Base-by-base conservation (phyloP, 2,329 filamentous ascomycete genomes). In the Colletotrichum lentis region DNA sequence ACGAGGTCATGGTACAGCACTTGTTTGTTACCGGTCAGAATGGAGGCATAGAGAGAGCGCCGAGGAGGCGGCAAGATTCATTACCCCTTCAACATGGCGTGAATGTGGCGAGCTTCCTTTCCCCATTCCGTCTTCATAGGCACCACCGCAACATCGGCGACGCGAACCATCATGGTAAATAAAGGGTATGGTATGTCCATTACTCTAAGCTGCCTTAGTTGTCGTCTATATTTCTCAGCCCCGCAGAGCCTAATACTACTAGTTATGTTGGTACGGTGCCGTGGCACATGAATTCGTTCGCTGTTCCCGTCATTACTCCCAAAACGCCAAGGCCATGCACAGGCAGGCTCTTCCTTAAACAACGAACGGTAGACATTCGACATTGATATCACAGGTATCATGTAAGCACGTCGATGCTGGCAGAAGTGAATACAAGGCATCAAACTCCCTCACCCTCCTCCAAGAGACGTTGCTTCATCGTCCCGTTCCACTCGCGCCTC, bases 171-270 rank as follows among this genome's bases (percentile, higher is more conserved):
- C 5, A 31, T 41, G 7, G 58, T 53, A 46, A 49, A 67, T 41
- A n/a, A 62, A 62, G 55, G 59, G 57, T 67, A 64, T 69, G 59
- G 53, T 67, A 64, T 69, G 63, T 69, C 53, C 67, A 69, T 69
- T 69, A 67, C 47, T 69, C 63, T 67, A 69, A 58, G 56, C 62
- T 56, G 49, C 55, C 65, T 65, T 65, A 60, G 65, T 47, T 58
- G 57, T 55, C 53, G 43, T 67, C 62, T 69, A 69, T 67, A 54
- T 69, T 53, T 56, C 57, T 62, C 67, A 69, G 67, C 67, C 41
- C 63, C 20, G n/a, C n/a, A 53, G 57, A 58, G 64, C 67, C 57
- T 69, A 69, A 56, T 67, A 69, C 43, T 69, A 69, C 56, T 69
- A 69, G 35, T 62, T 62, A 62, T 69, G 43, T 69, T 69, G 52